Evolutionary conservation across 2,329 filamentous ascomycete genomes (phyloP), one percentile per base, ranked within the genome.

Genomic region (Zarea fungicola): DNA sequence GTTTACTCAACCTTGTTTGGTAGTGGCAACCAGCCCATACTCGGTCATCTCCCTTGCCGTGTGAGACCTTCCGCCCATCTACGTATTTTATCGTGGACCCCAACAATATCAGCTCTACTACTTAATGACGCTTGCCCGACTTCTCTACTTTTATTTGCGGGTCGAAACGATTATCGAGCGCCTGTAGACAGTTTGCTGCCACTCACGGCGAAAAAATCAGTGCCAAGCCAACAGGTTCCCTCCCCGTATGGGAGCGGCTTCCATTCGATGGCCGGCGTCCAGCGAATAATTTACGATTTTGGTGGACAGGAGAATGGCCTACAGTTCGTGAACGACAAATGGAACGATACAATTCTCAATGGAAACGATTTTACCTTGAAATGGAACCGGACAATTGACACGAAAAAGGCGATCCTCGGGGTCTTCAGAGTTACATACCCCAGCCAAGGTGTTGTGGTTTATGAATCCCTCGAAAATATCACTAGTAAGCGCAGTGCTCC

Each of bases 281-380:
- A 53, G 34, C 42, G 51, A 43, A 49, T 45, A 42, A 46, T 43
- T 8, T 42, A 50, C 36, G 42, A 49, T 31, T 46, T 49, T 37
- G 52, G 53, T 37, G 36, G 47, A n/a, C 53, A 51, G n/a, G 57
- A 55, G 36, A 56, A 62, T 34, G 60, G 62, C 35, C 54, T 65
- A 21, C 61, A 52, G 8, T 66, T 66, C 44, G 52, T 60, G 19
- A 66, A 66, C 48, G 56, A 62, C 26, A 56, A 60, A 16, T 66
- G 63, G 62, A 66, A 66, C 55, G 59, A 60, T 14, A 66, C 58
- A 49, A 65, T 66, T 10, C 56, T 59, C 23, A 65, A 64, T 39
- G 62, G 57, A n/a, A 50, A 58, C 25, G 50, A 50, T 2, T 62
- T 63, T 46, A 59, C 53, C 3, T 51, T 66, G 36, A 48, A 49